Conservation (phyloP, 257 asterid genomes). For the Capsicum rhomboideum region DNA sequence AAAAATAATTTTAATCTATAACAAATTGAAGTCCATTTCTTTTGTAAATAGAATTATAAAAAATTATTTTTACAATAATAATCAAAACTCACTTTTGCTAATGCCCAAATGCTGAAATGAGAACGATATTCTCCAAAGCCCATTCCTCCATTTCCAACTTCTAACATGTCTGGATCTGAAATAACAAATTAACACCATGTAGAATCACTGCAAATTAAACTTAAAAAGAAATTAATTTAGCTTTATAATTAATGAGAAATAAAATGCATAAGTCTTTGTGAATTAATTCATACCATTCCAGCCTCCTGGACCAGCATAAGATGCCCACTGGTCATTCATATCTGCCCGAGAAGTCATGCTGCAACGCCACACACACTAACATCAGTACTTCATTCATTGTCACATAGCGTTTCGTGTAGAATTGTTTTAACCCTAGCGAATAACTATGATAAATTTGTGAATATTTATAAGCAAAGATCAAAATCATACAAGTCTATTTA, state of each 20-base stretch:
- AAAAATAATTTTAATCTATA: neutral
- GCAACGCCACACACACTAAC: neutral
- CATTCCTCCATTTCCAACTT: conserved; percentile 98
- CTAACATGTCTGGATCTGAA: conserved; percentile 96
- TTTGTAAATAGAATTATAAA: neutral
- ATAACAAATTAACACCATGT: neutral
- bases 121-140: conserved; percentile 59
- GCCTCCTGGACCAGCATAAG: conserved; percentile 86
- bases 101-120: conserved; percentile 96
- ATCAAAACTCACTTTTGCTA: conserved; percentile 50
- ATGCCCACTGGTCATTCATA: conserved; percentile 75
- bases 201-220: neutral
- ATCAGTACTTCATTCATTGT: neutral
- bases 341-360: conserved; percentile 89
- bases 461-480: neutral
- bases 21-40: neutral
- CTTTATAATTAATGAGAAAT: neutral
- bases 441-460: neutral
- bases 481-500: neutral
- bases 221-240: neutral
- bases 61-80: neutral
- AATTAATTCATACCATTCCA: conserved; percentile 65
- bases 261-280: neutral
- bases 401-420: neutral
- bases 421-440: neutral